Base-by-base conservation (phyloP, 2,329 filamentous ascomycete genomes). In the Trichophyton schoenleinii region DNA sequence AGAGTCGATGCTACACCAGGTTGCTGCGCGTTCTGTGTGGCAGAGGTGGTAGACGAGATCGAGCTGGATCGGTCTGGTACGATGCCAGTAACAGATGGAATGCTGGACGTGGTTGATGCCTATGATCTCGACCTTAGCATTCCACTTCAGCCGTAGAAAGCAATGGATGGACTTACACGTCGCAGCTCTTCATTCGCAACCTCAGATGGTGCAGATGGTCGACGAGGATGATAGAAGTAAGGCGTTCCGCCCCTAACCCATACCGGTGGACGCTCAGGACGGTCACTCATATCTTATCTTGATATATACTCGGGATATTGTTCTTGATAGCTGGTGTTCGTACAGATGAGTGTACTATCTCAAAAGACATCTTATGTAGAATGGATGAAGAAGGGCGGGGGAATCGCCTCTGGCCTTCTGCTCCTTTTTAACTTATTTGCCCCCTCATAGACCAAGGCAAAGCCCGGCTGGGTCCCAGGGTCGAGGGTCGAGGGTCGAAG, bases 61-160 rank as follows among this genome's bases (percentile, higher is more conserved):
- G 53, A 38, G 53, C 34, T 22, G 41, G 55, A 58, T 58, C 55
- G 28, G 18, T 42, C 41, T 6, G 55, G 41, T 15, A 20, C 41
- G 42, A 42, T 44, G 34, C 55, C 41, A 57, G 28, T 41, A 28
- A 48, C 42, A 53, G 28, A 46, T 44, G 59, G 61, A 57, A 49
- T 63, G 62, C 46, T 63, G 41, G 66, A 66, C 61, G 53, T 64
- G 18, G 63, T 64, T 41, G 72, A 73, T 59, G 66, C 60, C 20
- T 62, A 62, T 15, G 15, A 22, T 34, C 13, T 8, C 9, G 41
- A 34, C 31, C 48, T 46, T 18, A 38, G 31, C 31, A 31, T 18
- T 18, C 31, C 22, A 34, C 61, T 61, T n/a, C 15, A 38, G 9
- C 34, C 13, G 34, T 28, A 36, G 9, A 3, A 5, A 15, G 3